Evolutionary conservation across 2,329 filamentous ascomycete species (phyloP), one percentile per base, ranked within the genome.

Genomic region (Torrubiella hemipterigena): DNA sequence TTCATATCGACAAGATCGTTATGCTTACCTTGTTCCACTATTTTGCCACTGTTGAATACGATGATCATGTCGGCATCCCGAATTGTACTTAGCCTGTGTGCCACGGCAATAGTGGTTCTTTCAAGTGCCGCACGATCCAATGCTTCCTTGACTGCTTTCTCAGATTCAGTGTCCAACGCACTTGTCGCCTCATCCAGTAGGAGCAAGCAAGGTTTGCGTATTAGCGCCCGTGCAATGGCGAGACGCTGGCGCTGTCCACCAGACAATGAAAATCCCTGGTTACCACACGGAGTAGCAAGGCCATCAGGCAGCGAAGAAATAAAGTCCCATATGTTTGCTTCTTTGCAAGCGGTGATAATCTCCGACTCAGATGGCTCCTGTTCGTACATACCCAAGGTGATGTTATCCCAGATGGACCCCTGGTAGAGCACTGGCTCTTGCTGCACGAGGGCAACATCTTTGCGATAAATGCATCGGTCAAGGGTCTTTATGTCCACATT

Each of bases 181-280:
- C 70, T 77, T 0, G 81, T 86, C n/a, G 77, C 76, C 57, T 86
- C 81, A 42, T 87, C 81, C 1, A 86, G 59, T 25, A 87, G 65
- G 18, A 86, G 50, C 4, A 86, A 59, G 21, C 73, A 64, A 0
- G 81, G 81, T 29, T 67, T 61, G 0, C 80, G 65, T 3, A 81
- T 63, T 3, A 84, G 58, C 1, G 80, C 79, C 8, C 81, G 63
- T 0, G 81, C 80, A 42, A 87, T 83, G 1, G 73, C 71, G 10
- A 86, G 51, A 1, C 80, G 67, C 49, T 86, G 81, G 7, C 73
- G 69, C 48, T 86, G 81, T 0, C 81, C 81, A 3, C 80, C 80
- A 0, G 76, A 82, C 3, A 86, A 51, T 13, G 74, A 63, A 0
- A 74, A 73, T 3, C 77, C 78, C 33, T 77, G 72, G n/a, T 76